phyloP scores from a whole-genome alignment of 2,329 filamentous ascomycete species.

The Exutisphaerella laricina region DNA sequence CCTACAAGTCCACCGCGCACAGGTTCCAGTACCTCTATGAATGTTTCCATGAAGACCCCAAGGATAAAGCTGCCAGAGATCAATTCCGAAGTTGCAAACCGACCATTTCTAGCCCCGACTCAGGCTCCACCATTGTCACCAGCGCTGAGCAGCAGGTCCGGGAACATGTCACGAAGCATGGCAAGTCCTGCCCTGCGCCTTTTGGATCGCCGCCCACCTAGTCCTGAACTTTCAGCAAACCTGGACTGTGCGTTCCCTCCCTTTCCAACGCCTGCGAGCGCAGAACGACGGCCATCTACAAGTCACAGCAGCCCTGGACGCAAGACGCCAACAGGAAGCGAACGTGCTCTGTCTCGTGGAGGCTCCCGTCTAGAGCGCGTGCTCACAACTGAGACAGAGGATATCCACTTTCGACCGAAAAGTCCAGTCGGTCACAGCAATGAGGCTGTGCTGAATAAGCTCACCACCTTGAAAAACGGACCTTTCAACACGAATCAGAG shows the following conservation, averaged over 20 bases:
- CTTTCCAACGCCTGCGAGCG: constrained; percentile 38
- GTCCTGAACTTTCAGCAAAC: constrained; percentile 40
- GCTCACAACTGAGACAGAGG: constrained; percentile 13
- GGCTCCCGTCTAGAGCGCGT: constrained; percentile 21
- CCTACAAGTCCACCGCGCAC: constrained; percentile 1
- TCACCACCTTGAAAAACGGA: constrained; percentile 58
- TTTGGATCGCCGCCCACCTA: constrained; percentile 30
- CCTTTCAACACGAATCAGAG: constrained; percentile 49
- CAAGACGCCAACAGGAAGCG: constrained; percentile 23
- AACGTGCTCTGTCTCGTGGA: constrained; percentile 24
- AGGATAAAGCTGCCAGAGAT: constrained; percentile 26
- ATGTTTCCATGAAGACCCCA: too few species aligned
- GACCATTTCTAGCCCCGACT: constrained; percentile 26
- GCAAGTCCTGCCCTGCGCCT: constrained; percentile 31
- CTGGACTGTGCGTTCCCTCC: constrained; percentile 52
- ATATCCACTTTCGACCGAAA: constrained; percentile 32
- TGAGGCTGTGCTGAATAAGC: constrained; percentile 48
- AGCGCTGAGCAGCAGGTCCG: constrained; percentile 29
- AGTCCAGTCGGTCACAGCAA: constrained; percentile 39
- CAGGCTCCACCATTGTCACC: constrained; percentile 42
- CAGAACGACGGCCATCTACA: constrained; percentile 23
- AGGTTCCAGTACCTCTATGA: constrained; percentile 15
- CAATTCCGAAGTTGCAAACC: constrained; percentile 30
- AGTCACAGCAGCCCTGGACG: constrained; percentile 19
- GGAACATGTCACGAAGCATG: constrained; percentile 21